phyloP scores from a whole-genome alignment of 352 stramenopile genomes.

The Aphanomyces cochlioides region DNA sequence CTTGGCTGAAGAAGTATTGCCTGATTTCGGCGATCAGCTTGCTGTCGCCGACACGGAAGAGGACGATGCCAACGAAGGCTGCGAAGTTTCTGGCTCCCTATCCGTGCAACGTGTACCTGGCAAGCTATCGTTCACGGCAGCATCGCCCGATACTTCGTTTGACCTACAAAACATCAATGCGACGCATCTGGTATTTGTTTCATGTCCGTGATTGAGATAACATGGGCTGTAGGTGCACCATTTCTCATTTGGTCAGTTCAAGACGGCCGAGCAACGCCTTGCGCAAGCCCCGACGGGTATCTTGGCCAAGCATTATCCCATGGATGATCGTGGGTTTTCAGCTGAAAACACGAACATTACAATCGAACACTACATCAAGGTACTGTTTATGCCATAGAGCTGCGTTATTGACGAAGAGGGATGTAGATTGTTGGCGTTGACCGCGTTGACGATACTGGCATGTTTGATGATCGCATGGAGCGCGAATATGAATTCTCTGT shows the following conservation, averaged over 20 bases:
- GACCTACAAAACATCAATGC: constrained; percentile 55
- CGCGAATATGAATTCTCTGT: constrained; percentile 77
- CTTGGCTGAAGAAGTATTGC: constrained; percentile 74
- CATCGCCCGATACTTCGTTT: constrained; percentile 67
- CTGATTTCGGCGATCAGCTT: constrained; percentile 13
- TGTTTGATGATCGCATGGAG: constrained; percentile 47
- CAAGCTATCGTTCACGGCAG: constrained; percentile 61
- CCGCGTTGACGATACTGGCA: constrained; percentile 50
- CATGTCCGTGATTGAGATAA: no score
- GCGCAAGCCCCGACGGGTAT: constrained; percentile 36
- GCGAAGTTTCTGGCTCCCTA: constrained; percentile 72
- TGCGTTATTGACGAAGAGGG: constrained; percentile 37
- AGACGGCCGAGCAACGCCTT: constrained; percentile 55
- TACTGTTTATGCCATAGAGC: constrained; percentile 41
- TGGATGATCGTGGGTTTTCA: constrained; percentile 54
- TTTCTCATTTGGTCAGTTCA: constrained; percentile 83
- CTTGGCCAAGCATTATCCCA: constrained; percentile 57
- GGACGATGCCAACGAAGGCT: constrained; percentile 59
- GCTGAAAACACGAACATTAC: constrained; percentile 67
- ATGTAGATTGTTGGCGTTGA: constrained; percentile 75
- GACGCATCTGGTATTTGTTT: constrained; percentile 39
- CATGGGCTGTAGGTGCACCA: constrained; percentile 50
- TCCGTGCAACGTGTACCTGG: constrained; percentile 75
- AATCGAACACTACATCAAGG: constrained; percentile 78
- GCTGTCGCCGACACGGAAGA: constrained; percentile 29